These are phyloP conservation scores for Cryphonectria nitschkei DNA, from an alignment of 2,329 filamentous ascomycete species.

Conservation along the genomic window DNA sequence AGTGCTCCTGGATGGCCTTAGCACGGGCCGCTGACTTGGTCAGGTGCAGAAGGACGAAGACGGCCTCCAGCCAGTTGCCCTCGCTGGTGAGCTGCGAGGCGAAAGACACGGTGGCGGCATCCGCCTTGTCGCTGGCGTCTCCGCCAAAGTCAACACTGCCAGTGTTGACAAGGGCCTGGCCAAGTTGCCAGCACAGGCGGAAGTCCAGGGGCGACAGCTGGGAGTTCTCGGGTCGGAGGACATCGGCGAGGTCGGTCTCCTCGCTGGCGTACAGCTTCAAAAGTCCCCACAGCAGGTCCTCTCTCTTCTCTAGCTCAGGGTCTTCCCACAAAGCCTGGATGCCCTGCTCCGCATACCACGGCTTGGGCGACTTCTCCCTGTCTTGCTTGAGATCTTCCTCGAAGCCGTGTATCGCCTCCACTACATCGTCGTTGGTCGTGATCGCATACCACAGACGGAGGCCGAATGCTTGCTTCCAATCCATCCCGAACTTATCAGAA, in stretches of 20 bases:
- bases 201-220: slow-evolving; percentile 75
- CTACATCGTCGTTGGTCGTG: slow-evolving; percentile 68
- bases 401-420: slow-evolving; percentile 74
- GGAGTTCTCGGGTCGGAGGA: slow-evolving; percentile 76
- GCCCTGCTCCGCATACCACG: slow-evolving; percentile 69
- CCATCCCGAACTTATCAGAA: slow-evolving; percentile 79
- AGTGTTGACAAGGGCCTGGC: slow-evolving; percentile 63
- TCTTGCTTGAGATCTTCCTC: slow-evolving; percentile 72
- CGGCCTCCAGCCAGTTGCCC: slow-evolving; percentile 69
- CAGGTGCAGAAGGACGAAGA: slow-evolving; percentile 81
- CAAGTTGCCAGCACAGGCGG: slow-evolving; percentile 83
- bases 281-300: slow-evolving; percentile 86
- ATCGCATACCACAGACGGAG: slow-evolving; percentile 89
- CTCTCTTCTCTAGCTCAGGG: slow-evolving; percentile 57
- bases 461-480: slow-evolving; percentile 94
- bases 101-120: slow-evolving; percentile 69
- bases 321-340: slow-evolving; percentile 65
- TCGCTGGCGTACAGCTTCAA: slow-evolving; percentile 77
- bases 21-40: slow-evolving; percentile 64
- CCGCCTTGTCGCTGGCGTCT: slow-evolving; percentile 62
- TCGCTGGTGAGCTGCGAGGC: slow-evolving; percentile 64
- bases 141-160: slow-evolving; percentile 57
- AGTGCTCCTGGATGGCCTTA: slow-evolving; percentile 71
- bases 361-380: slow-evolving; percentile 71
- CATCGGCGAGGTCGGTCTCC: slow-evolving; percentile 63